Evolutionary conservation across 257 asterid genomes (phyloP), one percentile per base, ranked within the genome.

Genomic region (Cordia subcordata): DNA sequence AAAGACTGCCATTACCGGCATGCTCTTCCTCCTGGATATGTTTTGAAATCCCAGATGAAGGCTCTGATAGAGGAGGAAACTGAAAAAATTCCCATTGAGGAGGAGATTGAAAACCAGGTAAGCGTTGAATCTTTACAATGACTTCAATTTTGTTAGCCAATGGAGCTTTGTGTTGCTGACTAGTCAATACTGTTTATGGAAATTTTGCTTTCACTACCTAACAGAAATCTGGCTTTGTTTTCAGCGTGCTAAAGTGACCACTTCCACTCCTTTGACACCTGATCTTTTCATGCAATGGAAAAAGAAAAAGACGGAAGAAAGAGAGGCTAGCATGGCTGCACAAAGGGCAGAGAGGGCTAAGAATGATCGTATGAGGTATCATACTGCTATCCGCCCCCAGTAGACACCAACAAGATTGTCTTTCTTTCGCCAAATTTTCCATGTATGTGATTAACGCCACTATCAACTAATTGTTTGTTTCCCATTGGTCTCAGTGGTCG

Each of bases 291-390:
- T 78, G 83, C 79, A 77, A 70, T 87, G 96, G 96, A 85, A 70
- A 72, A 66, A 58, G 79, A 87, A 81, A 72, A 88, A 88, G 87
- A 69, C 71, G 49, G 96, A 88, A 55, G 96, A 86, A 72, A 80
- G 72, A 73, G 96, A 93, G 17, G 96, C 95, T 16, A 79, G 78
- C 53, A 69, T 93, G 83, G 96, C 95, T 70, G 87, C 90, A 58
- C 85, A 82, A 67, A 79, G 79, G 66, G 99, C 96, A 17, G 99
- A 93, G 60, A 85, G 97, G 77, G 99, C 95, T 68, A 93, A 89
- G 84, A 86, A 86, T 67, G 99, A 93, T 72, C 87, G 99, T 56
- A 84, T 89, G 99, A 93, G 99, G 99, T 82, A 64, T 53, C 16
- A 14, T 14, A 27, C 35, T 27, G 3, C 35, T 27, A 1, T 27